Conservation (phyloP, 805 yeast species). For the Jamesozyma jinghongensis region DNA sequence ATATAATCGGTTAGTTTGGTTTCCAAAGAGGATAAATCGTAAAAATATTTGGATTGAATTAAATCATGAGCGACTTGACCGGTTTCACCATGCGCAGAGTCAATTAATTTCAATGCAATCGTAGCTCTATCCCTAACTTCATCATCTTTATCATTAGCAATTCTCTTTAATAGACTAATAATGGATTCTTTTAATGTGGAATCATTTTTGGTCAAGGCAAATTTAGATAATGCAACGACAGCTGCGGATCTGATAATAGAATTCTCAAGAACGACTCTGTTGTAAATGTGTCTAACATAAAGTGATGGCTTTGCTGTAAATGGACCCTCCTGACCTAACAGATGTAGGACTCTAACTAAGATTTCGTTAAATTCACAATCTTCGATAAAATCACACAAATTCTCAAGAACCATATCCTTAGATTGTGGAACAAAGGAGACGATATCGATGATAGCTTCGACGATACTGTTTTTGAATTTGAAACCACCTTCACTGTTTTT, state of each 20-base stretch:
- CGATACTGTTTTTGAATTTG: conserved; percentile 73
- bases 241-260: conserved; percentile 95
- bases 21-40: conserved; percentile 72
- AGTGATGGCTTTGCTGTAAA: conserved; percentile 73
- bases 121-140: conserved; percentile 98
- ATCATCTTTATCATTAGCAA: conserved; percentile 83
- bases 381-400: conserved; percentile 92
- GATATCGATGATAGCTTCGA: conserved; percentile 88
- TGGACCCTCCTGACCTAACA: conserved; percentile 94
- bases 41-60: conserved; percentile 58
- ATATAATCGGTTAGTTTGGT: conserved; percentile 66
- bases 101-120: conserved; percentile 62
- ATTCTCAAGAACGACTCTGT: conserved; percentile 92
- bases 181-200: conserved; percentile 58
- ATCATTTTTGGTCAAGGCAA: conserved; percentile 68
- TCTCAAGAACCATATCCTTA: conserved; percentile 72
- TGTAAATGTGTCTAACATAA: conserved; percentile 92
- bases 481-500: conserved; percentile 83
- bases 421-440: conserved; percentile 80
- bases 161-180: conserved; percentile 66
- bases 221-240: conserved; percentile 82
- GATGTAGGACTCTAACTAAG: conserved; percentile 83
- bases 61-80: conserved; percentile 36
- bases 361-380: conserved; percentile 96
- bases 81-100: conserved; percentile 29